These are phyloP conservation scores for Cajanus cajan DNA, from an alignment of 306 rosid genomes.

Conservation along the genomic window DNA sequence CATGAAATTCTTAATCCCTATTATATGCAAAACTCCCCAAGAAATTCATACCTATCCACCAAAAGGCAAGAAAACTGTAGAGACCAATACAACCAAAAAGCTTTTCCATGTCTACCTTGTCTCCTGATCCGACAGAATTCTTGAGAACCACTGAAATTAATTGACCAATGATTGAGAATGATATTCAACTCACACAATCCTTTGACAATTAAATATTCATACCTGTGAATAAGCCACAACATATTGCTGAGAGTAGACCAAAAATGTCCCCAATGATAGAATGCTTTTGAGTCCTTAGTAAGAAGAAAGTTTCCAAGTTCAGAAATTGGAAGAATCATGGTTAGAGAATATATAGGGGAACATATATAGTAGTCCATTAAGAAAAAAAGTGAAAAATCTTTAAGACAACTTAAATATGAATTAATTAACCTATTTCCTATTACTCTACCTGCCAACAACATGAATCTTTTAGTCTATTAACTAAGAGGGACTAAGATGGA, in stretches of 20 bases:
- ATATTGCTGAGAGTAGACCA: constrained; percentile 68
- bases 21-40: neutral
- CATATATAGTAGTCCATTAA: neutral
- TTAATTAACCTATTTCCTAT: neutral
- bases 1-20: neutral
- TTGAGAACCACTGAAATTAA: constrained; percentile 61
- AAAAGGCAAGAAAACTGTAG: constrained; percentile 64
- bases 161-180: constrained; percentile 10
- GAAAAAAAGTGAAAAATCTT: neutral
- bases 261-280: constrained; percentile 51
- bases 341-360: neutral
- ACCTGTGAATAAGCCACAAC: constrained; percentile 72
- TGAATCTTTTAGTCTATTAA: neutral
- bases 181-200: neutral
- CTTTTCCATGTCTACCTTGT: constrained; percentile 69
- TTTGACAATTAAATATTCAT: constrained; percentile 2
- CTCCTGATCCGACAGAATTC: constrained; percentile 68
- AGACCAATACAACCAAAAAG: constrained; percentile 76
- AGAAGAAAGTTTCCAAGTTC: constrained; percentile 11
- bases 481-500: neutral
- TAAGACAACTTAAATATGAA: neutral
- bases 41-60: constrained; percentile 75
- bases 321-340: neutral
- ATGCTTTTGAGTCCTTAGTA: constrained; percentile 53
- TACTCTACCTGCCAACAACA: neutral